phyloP scores from a whole-genome alignment of 2,329 filamentous ascomycete species.

The Didymella keratinophila region DNA sequence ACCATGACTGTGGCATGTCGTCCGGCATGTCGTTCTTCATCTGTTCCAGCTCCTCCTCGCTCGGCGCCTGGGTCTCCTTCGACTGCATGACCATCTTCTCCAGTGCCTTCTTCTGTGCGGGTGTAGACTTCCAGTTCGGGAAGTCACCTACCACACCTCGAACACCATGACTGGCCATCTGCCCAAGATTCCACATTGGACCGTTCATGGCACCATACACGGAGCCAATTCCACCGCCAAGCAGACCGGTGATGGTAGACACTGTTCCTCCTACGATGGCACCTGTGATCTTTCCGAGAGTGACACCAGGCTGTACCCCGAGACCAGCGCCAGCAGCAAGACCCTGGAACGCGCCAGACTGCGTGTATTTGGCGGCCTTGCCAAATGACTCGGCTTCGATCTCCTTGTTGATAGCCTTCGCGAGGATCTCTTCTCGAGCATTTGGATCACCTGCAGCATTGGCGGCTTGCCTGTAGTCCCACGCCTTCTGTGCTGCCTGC shows the following conservation, averaged over 20 bases:
- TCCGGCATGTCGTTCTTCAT: slow-evolving; percentile 48
- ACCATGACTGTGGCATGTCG: slow-evolving; percentile 45
- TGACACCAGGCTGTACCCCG: slow-evolving; percentile 48
- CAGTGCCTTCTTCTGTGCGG: slow-evolving; percentile 46
- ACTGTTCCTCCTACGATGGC: slow-evolving; percentile 47
- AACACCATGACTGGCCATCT: slow-evolving; percentile 49
- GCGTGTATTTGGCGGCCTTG: slow-evolving; percentile 52
- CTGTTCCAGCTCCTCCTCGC: slow-evolving; percentile 43
- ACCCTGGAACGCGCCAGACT: slow-evolving; percentile 51
- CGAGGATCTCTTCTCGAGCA: slow-evolving; percentile 50
- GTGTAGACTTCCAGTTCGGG: slow-evolving; percentile 46
- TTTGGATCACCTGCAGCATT: slow-evolving; percentile 50
- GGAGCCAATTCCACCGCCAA: slow-evolving; percentile 48
- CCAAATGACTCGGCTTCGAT: slow-evolving; percentile 54
- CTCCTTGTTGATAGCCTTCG: slow-evolving; percentile 52
- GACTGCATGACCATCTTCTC: slow-evolving; percentile 51
- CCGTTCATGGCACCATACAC: slow-evolving; percentile 49
- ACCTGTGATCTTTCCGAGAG: slow-evolving; percentile 47
- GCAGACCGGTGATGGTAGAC: slow-evolving; percentile 44
- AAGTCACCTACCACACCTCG: slow-evolving; percentile 45
- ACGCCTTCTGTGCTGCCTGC: slow-evolving; percentile 50
- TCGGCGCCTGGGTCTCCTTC: slow-evolving; percentile 45
- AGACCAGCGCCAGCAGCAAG: slow-evolving; percentile 51
- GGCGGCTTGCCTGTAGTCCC: slow-evolving; percentile 51
- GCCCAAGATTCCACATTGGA: slow-evolving; percentile 47